Percentiles rank a stretch among this genome's conserved stretches.
phyloP scores from a whole-genome alignment of 805 yeast species.

The Candida lessepsii region DNA sequence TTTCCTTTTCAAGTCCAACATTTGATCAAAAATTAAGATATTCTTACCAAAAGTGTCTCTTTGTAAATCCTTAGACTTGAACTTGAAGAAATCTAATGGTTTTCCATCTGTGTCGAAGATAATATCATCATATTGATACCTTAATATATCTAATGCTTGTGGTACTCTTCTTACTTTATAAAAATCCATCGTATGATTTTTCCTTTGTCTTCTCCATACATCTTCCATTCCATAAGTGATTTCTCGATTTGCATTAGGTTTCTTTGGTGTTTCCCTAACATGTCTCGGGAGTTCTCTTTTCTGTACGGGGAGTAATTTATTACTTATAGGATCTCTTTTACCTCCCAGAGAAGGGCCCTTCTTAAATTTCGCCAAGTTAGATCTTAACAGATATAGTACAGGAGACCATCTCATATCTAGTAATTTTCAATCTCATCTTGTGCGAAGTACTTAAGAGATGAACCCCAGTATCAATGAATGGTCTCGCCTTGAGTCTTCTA shows the following conservation, averaged over 20 bases:
- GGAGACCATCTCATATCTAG: constrained; percentile 6
- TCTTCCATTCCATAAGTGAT: neutral
- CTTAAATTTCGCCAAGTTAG: neutral
- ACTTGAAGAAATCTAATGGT: constrained; percentile 21
- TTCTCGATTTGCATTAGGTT: neutral
- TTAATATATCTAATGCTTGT: constrained; percentile 28
- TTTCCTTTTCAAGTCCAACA: constrained; percentile 24
- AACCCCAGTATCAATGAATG: constrained; percentile 31
- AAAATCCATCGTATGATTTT: constrained; percentile 1
- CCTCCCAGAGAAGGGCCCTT: neutral
- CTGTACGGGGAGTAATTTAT: neutral
- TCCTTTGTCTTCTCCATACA: neutral
- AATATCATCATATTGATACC: constrained; percentile 28
- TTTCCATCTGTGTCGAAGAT: constrained; percentile 27
- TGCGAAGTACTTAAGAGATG: constrained; percentile 3
- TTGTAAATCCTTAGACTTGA: constrained; percentile 25
- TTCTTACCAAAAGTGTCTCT: constrained; percentile 20
- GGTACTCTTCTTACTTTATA: constrained; percentile 13
- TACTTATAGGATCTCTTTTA: neutral
- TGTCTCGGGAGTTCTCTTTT: no score
- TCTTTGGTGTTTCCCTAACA: neutral
- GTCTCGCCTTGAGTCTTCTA: constrained; percentile 48
- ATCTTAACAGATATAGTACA: constrained; percentile 1
- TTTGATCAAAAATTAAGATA: constrained; percentile 26
- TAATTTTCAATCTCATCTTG: neutral